A percentile compares a stretch with the other conserved stretches of the same genome.
Evolutionary conservation across 768 basidiomycete species (phyloP).

Genomic region (Gloeophyllum trabeum): DNA sequence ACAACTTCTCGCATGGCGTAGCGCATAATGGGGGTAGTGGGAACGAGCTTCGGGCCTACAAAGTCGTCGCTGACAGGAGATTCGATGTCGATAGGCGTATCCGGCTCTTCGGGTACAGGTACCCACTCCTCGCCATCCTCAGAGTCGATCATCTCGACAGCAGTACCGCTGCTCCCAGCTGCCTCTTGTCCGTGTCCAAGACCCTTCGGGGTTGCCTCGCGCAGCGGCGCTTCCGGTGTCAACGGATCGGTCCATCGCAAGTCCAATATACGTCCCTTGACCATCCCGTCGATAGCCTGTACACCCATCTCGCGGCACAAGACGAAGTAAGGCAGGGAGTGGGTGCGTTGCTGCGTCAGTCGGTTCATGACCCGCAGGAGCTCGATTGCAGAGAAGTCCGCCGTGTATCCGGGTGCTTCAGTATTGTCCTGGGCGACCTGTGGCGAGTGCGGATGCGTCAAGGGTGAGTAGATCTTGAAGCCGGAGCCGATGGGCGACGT

Average conservation of each 20-base stretch:
- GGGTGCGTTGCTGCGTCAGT: conserved; percentile 42
- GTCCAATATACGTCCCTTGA: conserved; percentile 65
- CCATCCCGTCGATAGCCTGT: conserved; percentile 76
- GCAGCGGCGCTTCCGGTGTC: conserved; percentile 31
- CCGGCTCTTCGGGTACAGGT: no score
- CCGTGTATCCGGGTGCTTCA: conserved; percentile 33
- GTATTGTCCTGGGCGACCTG: conserved; percentile 6
- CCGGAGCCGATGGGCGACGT: conserved; percentile 11
- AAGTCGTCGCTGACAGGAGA: conserved; percentile 32
- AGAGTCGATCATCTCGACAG: conserved; percentile 17
- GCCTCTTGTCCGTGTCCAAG: neutral
- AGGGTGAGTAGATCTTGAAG: conserved; percentile 26
- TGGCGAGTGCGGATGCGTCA: conserved; percentile 14
- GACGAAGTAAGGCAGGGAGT: conserved; percentile 67
- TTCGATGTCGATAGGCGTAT: no score
- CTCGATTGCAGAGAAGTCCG: conserved; percentile 71
- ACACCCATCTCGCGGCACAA: conserved; percentile 80
- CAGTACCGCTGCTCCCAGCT: conserved; percentile 28
- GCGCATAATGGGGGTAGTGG: conserved; percentile 72
- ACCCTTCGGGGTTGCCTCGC: neutral
- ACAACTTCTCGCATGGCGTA: conserved; percentile 80
- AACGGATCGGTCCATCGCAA: conserved; percentile 69
- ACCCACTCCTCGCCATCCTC: conserved; percentile 17
- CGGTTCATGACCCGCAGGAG: conserved; percentile 68
- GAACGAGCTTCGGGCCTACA: conserved; percentile 66